Base-by-base conservation (phyloP, 345 rosid genomes). In the Orychophragmus violaceus region DNA sequence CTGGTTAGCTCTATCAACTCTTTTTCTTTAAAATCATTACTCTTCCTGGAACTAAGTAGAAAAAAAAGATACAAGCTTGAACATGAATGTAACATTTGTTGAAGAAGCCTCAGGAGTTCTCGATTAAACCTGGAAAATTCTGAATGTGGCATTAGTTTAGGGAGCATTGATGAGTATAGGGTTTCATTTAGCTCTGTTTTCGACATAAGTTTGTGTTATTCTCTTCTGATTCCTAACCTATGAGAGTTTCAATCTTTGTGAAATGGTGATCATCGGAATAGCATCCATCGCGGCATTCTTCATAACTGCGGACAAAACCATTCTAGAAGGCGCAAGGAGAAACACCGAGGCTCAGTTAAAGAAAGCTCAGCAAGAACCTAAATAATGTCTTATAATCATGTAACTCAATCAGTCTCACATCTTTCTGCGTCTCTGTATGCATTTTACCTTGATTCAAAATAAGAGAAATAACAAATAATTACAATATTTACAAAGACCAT, bases 221-320 rank as follows among this genome's bases (percentile, higher is more conserved):
- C 46, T 42, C 22, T 63, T 55, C 11, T 45, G 58, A 44, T 30
- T 54, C 36, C n/a, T 48, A 23, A 54, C 16, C 0, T 0, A 1
- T 5, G 6, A 51, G 28, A 60, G 52, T 3, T 51, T 61, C 14
- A 13, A 71, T 71, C 45, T 53, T n/a, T 44, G 23, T 51, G 54
- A 29, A 41, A 17, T 71, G 54, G 54, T 53, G 18, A 44, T 64
- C 1, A 13, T 42, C 0, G 61, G 30, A 74, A 74, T 73, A 74
- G 77, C 69, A 8, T 53, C 97, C 8, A 88, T 89, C 50, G 96
- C 97, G 5, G 96, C 97, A 5, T 93, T 86, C 81, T 93, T 93
- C 74, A 88, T 93, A 62, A 89, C 86, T 13, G 96, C 97, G 7
- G 97, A 93, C 85, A 93, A 90, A 90, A 90, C 98, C 30, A 85